Conservation (phyloP, 192 early-diverging fungal genomes). For the Chytriomyces confervae region DNA sequence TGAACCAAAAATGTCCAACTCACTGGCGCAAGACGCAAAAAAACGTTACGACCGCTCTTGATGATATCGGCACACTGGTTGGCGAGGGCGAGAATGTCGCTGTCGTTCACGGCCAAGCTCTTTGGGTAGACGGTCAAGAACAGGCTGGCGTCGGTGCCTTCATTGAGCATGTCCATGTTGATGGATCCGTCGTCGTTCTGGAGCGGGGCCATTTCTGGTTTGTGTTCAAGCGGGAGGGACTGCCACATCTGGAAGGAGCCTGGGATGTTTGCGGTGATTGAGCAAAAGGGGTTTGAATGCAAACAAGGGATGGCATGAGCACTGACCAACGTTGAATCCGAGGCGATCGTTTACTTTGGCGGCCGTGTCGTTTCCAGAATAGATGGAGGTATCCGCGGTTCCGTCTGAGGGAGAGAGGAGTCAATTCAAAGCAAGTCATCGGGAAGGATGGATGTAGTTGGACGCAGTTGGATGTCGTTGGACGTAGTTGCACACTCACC, state of each 20-base stretch:
- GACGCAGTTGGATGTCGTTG: background rate
- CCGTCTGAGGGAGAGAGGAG: background rate
- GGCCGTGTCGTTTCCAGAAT: slow-evolving; percentile 16
- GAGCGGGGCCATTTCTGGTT: background rate
- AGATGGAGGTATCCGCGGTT: background rate
- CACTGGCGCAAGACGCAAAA: slow-evolving; percentile 24
- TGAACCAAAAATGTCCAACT: slow-evolving; percentile 21
- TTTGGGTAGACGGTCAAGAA: slow-evolving; percentile 37
- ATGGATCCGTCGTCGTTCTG: slow-evolving; percentile 9
- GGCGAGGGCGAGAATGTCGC: slow-evolving; percentile 8
- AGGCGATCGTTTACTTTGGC: slow-evolving; percentile 16
- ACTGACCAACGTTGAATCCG: slow-evolving; percentile 28
- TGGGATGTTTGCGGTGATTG: background rate
- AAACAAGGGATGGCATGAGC: background rate
- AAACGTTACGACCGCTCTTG: slow-evolving; percentile 12
- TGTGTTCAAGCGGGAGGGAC: background rate
- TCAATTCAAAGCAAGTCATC: no score
- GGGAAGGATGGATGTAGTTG: no score
- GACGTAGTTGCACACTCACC: background rate
- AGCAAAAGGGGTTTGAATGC: background rate
- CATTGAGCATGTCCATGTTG: slow-evolving; percentile 31
- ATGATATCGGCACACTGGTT: slow-evolving; percentile 24
- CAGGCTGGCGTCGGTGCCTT: slow-evolving; percentile 27
- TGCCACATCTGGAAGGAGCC: slow-evolving; percentile 29
- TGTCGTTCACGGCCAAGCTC: slow-evolving; percentile 6